Evolutionary conservation across 2,329 filamentous ascomycete genomes (phyloP).

Genomic region (Fusarium sulawesiense): DNA sequence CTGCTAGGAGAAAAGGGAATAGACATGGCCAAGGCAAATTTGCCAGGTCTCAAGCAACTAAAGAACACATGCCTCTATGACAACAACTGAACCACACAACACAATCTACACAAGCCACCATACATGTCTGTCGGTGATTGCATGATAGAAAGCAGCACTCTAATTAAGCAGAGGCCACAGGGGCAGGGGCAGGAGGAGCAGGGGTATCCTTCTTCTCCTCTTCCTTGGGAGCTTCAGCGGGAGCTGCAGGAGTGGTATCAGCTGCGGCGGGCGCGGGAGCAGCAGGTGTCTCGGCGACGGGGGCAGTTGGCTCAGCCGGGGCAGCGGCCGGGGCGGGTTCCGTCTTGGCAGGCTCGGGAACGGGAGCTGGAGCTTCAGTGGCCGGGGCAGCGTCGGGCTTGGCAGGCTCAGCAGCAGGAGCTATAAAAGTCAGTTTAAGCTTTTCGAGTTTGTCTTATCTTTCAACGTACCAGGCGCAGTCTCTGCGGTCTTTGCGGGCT

Average conservation of each 20-base stretch:
- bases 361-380: conserved; percentile 44
- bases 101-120: conserved; percentile 7
- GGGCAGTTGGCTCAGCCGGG: conserved; percentile 38
- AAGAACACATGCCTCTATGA: conserved; percentile 3
- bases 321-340: conserved; percentile 34
- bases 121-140: conserved; percentile 1
- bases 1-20: conserved; percentile 43
- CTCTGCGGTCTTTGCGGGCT: conserved; percentile 43
- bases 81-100: conserved; percentile 5
- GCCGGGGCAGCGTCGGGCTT: conserved; percentile 47
- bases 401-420: conserved; percentile 43
- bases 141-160: neutral
- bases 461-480: conserved; percentile 39
- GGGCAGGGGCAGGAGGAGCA: conserved; percentile 40
- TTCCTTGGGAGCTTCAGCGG: conserved; percentile 44
- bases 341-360: conserved; percentile 45
- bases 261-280: conserved; percentile 40
- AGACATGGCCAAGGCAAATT: conserved; percentile 1
- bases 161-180: conserved; percentile 41
- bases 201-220: conserved; percentile 45
- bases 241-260: conserved; percentile 21
- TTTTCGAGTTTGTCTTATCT: neutral
- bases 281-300: conserved; percentile 39
- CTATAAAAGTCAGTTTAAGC: conserved; percentile 18
- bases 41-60: conserved; percentile 5